Evolutionary conservation across 805 yeast genomes (phyloP).

Genomic region (Maudiozyma barnettii): DNA sequence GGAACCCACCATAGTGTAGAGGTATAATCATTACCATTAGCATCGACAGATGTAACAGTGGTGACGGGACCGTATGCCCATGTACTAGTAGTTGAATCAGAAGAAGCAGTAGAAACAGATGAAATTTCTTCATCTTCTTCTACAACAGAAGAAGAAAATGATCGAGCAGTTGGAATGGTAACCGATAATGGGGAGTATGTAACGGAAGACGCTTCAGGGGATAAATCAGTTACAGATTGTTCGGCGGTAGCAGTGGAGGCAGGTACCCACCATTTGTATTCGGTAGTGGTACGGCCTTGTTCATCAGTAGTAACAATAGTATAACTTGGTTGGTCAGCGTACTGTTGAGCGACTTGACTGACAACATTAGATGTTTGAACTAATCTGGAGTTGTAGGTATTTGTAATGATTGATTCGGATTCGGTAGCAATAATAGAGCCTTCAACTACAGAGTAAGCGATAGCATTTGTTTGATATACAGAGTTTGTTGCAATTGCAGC

Average conservation of each 20-base stretch:
- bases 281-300: slow-evolving; percentile 12
- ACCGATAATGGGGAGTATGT: neutral
- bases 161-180: neutral
- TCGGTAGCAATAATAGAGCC: slow-evolving; percentile 1
- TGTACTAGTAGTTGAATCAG: slow-evolving; percentile 2
- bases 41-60: slow-evolving; percentile 13
- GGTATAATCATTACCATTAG: slow-evolving; percentile 17
- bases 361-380: slow-evolving; percentile 2
- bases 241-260: neutral
- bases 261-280: slow-evolving; percentile 14
- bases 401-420: neutral
- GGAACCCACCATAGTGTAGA: slow-evolving; percentile 29
- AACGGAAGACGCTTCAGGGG: neutral
- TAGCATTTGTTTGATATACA: neutral
- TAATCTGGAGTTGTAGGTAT: neutral
- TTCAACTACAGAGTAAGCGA: neutral
- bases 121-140: neutral
- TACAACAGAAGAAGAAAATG: too few species aligned
- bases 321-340: slow-evolving; percentile 10
- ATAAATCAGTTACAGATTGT: neutral
- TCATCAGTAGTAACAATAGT: slow-evolving; percentile 15
- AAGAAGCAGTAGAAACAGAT: neutral
- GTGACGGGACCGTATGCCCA: slow-evolving; percentile 15
- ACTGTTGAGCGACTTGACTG: slow-evolving; percentile 1
- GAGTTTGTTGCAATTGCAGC: neutral